Conservation (phyloP, 805 yeast genomes). For the Yamadazyma olivae region DNA sequence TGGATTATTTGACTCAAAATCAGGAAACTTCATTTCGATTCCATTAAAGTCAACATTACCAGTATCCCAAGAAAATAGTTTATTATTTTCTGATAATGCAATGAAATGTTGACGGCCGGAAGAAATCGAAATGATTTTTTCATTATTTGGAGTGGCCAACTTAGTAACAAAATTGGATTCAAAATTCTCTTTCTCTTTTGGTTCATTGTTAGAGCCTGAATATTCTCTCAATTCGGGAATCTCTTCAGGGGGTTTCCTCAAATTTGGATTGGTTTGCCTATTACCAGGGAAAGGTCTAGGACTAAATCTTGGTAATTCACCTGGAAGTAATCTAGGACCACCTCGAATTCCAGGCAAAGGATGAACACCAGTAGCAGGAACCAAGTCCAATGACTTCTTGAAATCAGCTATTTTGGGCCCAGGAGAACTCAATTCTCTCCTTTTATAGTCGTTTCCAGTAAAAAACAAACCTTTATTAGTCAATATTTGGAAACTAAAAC, state of each 20-base stretch:
- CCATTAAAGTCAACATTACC: slow-evolving; percentile 34
- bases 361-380: neutral
- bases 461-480: slow-evolving; percentile 55
- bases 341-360: slow-evolving; percentile 3
- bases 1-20: slow-evolving; percentile 2
- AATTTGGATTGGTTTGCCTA: slow-evolving; percentile 16
- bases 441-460: slow-evolving; percentile 41
- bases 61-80: slow-evolving; percentile 64
- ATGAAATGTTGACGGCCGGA: slow-evolving; percentile 66
- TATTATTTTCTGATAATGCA: slow-evolving; percentile 50
- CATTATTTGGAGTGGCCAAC: slow-evolving; percentile 16
- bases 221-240: slow-evolving; percentile 7
- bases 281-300: slow-evolving; percentile 1
- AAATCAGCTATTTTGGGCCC: slow-evolving; percentile 22
- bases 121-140: slow-evolving; percentile 45
- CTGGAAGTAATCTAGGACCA: neutral
- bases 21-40: slow-evolving; percentile 39
- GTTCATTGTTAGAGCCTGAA: neutral
- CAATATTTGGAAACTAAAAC: slow-evolving; percentile 59
- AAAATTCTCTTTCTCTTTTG: slow-evolving; percentile 1
- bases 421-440: slow-evolving; percentile 19
- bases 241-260: slow-evolving; percentile 21
- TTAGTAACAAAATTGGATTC: slow-evolving; percentile 25
- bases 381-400: slow-evolving; percentile 1
- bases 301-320: neutral